Conservation (phyloP, 768 basidiomycete species). For the Agrocybe pediades region DNA sequence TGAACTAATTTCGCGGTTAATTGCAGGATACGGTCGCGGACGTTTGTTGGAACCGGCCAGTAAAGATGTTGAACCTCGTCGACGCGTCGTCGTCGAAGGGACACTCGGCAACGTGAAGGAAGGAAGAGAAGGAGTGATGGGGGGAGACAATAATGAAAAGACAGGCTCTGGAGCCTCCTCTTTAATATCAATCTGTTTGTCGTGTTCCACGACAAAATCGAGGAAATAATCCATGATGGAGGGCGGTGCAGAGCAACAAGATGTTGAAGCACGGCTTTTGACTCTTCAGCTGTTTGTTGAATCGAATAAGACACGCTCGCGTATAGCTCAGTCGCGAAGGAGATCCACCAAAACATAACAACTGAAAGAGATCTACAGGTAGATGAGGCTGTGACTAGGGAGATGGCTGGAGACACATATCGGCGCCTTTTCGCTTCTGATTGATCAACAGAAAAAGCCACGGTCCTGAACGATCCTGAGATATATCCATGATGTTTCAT, state of each 20-base stretch:
- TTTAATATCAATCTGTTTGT: conserved; percentile 42
- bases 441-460: conserved; percentile 5
- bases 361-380: conserved; percentile 16
- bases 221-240: conserved; percentile 39
- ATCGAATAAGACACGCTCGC: conserved; percentile 17
- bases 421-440: conserved; percentile 6
- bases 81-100: conserved; percentile 30
- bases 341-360: conserved; percentile 22
- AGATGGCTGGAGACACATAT: conserved; percentile 11
- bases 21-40: conserved; percentile 37
- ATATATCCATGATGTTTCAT: conserved; percentile 19
- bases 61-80: conserved; percentile 31
- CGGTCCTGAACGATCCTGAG: conserved; percentile 20
- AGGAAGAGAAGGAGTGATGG: conserved; percentile 27
- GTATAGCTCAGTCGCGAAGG: conserved; percentile 20
- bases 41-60: conserved; percentile 36
- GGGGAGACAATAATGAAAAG: conserved; percentile 38
- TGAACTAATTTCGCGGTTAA: conserved; percentile 27
- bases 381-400: conserved; percentile 22
- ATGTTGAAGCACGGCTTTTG: conserved; percentile 22
- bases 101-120: conserved; percentile 27
- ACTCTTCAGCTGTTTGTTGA: conserved; percentile 25
- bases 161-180: conserved; percentile 39
- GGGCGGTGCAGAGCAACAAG: conserved; percentile 44
- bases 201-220: conserved; percentile 29